Conservation (phyloP, 108 stramenopile genomes). For the Pseudonitzschia delicatissima region DNA sequence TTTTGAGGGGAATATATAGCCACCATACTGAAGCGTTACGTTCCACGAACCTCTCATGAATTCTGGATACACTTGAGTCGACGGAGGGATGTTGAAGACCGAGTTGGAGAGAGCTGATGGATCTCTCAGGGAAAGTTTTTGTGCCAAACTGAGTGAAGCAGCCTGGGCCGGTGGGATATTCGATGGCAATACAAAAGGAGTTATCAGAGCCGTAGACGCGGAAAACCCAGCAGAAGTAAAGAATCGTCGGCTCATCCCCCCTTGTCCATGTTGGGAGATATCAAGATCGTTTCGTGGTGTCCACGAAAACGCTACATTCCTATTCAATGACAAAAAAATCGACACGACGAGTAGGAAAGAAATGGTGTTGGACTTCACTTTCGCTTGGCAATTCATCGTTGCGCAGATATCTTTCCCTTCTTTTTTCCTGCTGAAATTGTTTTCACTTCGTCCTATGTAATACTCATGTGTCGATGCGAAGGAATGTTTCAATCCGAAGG, state of each 20-base stretch:
- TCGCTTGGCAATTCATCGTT: background rate
- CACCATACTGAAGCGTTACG: conserved; percentile 43
- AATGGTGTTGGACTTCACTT: background rate
- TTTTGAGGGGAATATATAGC: conserved; percentile 69
- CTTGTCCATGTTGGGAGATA: background rate
- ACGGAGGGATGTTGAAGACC: conserved; percentile 78
- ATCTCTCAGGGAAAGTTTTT: conserved; percentile 55
- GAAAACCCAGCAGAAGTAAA: background rate
- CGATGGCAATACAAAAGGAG: conserved; percentile 3
- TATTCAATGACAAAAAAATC: background rate
- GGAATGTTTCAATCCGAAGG: background rate
- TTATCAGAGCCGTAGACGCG: background rate
- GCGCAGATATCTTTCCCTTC: too few species aligned
- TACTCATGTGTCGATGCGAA: background rate
- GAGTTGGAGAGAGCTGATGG: conserved; percentile 57
- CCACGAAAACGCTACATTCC: background rate
- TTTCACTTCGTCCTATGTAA: background rate
- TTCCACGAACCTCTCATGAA: conserved; percentile 70
- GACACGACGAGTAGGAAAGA: background rate
- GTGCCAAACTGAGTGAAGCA: conserved; percentile 36
- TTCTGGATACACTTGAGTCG: conserved; percentile 60
- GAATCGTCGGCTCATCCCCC: background rate
- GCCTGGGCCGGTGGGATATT: background rate
- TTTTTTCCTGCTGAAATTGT: too few species aligned
- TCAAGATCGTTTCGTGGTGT: background rate